Conservation (phyloP, 2,329 filamentous ascomycete species). For the Ophiostoma pallidulum region DNA sequence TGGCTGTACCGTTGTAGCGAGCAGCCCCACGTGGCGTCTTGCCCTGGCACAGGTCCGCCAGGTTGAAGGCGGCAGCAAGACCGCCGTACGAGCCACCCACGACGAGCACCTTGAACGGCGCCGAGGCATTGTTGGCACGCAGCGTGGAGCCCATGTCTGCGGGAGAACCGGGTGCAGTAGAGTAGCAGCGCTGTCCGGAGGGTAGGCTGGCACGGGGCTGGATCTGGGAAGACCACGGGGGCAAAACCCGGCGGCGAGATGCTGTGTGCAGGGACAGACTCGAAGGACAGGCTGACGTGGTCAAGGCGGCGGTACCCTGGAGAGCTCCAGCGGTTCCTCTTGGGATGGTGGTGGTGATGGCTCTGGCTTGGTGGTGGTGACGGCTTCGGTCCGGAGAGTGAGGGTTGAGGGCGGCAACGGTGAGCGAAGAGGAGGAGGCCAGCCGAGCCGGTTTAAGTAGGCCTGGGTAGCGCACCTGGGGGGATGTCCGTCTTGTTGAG, state of each 20-base stretch:
- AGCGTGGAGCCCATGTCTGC: slow-evolving; percentile 11
- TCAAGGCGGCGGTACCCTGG: not conserved
- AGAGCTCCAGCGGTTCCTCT: not conserved
- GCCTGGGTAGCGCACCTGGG: not conserved
- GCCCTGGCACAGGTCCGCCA: slow-evolving; percentile 56
- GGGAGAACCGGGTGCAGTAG: not conserved
- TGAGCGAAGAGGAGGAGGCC: not conserved
- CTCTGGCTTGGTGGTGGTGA: not conserved
- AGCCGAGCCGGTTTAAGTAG: slow-evolving; percentile 1
- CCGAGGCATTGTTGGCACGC: slow-evolving; percentile 6
- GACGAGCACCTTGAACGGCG: slow-evolving; percentile 49
- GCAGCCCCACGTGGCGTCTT: slow-evolving; percentile 36
- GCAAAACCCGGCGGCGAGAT: not conserved
- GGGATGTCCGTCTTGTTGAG: no score
- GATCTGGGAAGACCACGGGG: not conserved
- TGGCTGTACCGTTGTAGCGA: slow-evolving; percentile 14
- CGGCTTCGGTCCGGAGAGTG: not conserved
- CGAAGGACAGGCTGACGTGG: slow-evolving; percentile 1
- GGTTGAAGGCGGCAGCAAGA: slow-evolving; percentile 54
- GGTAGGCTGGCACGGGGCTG: not conserved
- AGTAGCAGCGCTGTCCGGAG: not conserved
- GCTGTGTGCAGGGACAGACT: not conserved
- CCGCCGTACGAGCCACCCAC: slow-evolving; percentile 67
- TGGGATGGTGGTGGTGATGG: not conserved
- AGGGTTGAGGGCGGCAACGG: not conserved